phyloP scores from a whole-genome alignment of 176 grass and related monocot species.

The Aegilops tauschii region DNA sequence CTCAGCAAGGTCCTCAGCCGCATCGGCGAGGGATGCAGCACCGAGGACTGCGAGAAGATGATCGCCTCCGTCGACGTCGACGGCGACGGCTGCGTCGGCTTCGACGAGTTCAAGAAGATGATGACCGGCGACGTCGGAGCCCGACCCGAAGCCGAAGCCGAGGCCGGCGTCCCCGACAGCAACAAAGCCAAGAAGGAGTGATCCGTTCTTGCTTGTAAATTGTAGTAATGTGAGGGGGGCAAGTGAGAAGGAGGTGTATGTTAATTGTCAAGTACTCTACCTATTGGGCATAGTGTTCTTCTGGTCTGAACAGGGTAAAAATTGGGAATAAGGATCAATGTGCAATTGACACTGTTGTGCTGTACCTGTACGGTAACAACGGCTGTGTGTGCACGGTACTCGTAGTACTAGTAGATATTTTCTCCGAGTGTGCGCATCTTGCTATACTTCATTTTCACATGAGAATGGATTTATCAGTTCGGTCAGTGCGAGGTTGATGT shows the following conservation, averaged over 20 bases:
- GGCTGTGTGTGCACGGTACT: no score
- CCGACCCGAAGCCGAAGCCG: neutral
- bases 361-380: no score
- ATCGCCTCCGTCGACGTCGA: constrained; percentile 66
- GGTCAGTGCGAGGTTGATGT: no score
- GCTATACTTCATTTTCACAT: no score
- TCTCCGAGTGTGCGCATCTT: no score
- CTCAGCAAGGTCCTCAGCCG: constrained; percentile 53
- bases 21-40: constrained; percentile 54
- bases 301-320: no score
- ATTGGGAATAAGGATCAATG: no score
- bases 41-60: constrained; percentile 71
- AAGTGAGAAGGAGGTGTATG: neutral
- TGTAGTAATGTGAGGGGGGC: no score
- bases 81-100: constrained; percentile 76
- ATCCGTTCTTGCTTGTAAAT: neutral
- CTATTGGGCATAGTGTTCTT: neutral
- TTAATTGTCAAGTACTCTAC: no score
- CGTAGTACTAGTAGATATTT: no score
- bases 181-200: constrained; percentile 1
- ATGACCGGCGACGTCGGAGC: constrained; percentile 26
- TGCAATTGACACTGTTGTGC: no score
- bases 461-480: no score
- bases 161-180: neutral
- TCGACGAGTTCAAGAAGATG: constrained; percentile 95